Conservation (phyloP, 306 rosid species). For the Lablab purpureus region DNA sequence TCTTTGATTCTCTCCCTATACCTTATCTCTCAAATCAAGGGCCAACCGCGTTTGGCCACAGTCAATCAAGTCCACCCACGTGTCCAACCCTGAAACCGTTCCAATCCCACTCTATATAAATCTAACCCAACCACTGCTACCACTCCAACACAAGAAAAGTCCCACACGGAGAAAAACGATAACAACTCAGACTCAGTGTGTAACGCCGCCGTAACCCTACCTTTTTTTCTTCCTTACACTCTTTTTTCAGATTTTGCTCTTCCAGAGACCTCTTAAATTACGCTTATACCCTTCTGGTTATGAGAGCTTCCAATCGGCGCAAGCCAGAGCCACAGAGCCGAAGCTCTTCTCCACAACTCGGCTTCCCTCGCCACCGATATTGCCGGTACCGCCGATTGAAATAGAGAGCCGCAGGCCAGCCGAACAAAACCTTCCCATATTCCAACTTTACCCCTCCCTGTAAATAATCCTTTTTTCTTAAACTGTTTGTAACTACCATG, state of each 20-base stretch:
- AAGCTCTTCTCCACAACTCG: slow-evolving; percentile 54
- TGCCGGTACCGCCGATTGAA: slow-evolving; percentile 65
- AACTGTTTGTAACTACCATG: slow-evolving; percentile 45
- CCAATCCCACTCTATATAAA: not conserved
- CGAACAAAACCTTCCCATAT: not conserved
- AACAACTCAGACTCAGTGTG: not conserved
- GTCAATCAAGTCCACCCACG: slow-evolving; percentile 28
- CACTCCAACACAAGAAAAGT: not conserved
- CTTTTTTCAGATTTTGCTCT: not conserved
- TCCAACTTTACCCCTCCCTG: slow-evolving; percentile 5
- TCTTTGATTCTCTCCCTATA: not conserved
- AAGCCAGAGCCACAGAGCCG: slow-evolving; percentile 55
- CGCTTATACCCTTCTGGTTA: slow-evolving; percentile 53
- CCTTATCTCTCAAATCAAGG: not conserved
- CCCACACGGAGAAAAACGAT: not conserved
- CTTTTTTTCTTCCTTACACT: not conserved
- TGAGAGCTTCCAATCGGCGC: slow-evolving; percentile 51
- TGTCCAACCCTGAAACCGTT: not conserved
- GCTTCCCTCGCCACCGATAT: slow-evolving; percentile 70
- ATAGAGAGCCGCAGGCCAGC: slow-evolving; percentile 9
- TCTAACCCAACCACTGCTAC: not conserved
- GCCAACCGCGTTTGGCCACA: not conserved
- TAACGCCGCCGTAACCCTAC: not conserved
- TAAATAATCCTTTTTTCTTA: not conserved
- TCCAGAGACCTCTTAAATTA: slow-evolving; percentile 5